A percentile compares a stretch with the other conserved stretches of the same genome.
phyloP scores from a whole-genome alignment of 768 basidiomycete genomes.

The Lactarius quietus region DNA sequence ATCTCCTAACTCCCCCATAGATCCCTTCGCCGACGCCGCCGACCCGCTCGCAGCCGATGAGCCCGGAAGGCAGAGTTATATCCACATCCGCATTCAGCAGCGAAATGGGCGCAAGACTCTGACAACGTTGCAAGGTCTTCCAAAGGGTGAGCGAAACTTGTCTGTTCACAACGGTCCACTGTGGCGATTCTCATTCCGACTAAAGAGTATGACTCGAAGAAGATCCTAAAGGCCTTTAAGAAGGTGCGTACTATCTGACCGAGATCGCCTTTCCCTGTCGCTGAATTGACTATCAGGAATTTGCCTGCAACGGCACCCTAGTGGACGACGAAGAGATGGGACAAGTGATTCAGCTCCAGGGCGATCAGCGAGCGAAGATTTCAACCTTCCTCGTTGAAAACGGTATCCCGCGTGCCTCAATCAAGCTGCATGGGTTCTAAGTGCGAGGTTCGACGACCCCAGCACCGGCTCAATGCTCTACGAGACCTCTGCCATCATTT shows the following conservation, averaged over 20 bases:
- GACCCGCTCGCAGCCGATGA: conserved; percentile 73
- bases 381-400: conserved; percentile 81
- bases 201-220: conserved; percentile 94
- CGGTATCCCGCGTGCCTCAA: conserved; percentile 69
- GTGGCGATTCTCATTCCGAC: conserved; percentile 20
- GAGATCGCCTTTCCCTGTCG: background rate
- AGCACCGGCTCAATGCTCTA: conserved; percentile 13
- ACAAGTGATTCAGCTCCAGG: conserved; percentile 97
- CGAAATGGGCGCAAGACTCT: conserved; percentile 98
- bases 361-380: conserved; percentile 94
- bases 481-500: conserved; percentile 12
- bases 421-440: conserved; percentile 90
- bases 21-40: conserved; percentile 95
- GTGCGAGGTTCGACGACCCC: conserved; percentile 10
- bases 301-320: conserved; percentile 97
- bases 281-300: conserved; percentile 56
- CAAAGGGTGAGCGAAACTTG: conserved; percentile 58
- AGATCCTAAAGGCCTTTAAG: conserved; percentile 98
- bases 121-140: conserved; percentile 95
- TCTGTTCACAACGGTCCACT: conserved; percentile 13
- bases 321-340: conserved; percentile 96
- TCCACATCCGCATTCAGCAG: conserved; percentile 98
- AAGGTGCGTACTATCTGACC: conserved; percentile 52
- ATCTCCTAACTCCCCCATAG: conserved; percentile 40
- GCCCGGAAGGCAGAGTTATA: conserved; percentile 79